Evolutionary conservation across 129 eudicot genomes (phyloP), one percentile per base, ranked within the genome.

Genomic region (Flaveria sonorensis): DNA sequence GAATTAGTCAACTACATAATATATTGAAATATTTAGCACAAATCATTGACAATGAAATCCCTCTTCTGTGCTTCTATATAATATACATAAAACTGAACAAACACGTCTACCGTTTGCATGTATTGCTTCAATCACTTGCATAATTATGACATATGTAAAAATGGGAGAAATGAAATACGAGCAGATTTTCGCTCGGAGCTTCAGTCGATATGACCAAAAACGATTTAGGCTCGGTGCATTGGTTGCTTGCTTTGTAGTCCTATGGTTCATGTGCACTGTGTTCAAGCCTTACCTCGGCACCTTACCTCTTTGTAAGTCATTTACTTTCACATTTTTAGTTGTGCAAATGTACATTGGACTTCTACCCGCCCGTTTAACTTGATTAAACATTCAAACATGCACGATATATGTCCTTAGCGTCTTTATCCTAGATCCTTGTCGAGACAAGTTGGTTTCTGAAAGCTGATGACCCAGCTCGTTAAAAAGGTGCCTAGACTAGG

Each of bases 181-280:
- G 19, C 76, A 81, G 65, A 81, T 81, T 9, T 73, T 81, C 15
- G 81, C 84, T 16, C 83, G 89, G 74, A 92, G 92, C 73, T 92
- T 87, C 57, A 86, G 84, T 61, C 70, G 62, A 3, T 50, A 77
- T 10, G 95, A 89, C 53, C 89, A 85, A 45, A 80, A 81, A 57
- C 73, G 78, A 77, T 70, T 92, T 4, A 78, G 85, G 30, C 66
- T 30, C 11, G 82, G 80, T 19, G 89, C 90, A 47, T 47, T 85
- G 74, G 30, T 85, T 18, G 84, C 85, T 65, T 85, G 86, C 70
- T 68, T 91, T 61, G 70, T 91, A 20, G 65, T 85, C 32, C 76
- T 74, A 40, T 70, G 80, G 11, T 85, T 81, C 51, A 47, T 86
- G 39, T 86, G 85, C 83, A 40, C 82, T 8, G 81, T 76, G 12